Evolutionary conservation across 78 protist species (phyloP).

Genomic region (Protostelium mycophagum): DNA sequence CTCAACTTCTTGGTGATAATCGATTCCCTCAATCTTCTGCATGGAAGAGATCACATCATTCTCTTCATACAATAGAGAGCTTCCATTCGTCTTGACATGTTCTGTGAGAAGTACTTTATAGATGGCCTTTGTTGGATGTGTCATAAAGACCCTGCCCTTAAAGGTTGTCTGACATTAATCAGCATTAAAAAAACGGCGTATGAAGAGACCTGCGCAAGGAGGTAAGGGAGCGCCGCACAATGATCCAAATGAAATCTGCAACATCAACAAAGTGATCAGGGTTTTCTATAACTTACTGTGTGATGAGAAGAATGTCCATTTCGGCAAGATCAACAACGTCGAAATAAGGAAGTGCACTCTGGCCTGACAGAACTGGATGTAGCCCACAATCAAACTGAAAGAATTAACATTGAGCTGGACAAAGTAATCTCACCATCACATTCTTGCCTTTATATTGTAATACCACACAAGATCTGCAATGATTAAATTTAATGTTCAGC

Average conservation of each 20-base stretch:
- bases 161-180: constrained; percentile 66
- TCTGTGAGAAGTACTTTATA: constrained; percentile 81
- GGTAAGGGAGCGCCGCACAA: constrained; percentile 88
- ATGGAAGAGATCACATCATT: constrained; percentile 49
- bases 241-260: constrained; percentile 91
- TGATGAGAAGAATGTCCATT: constrained; percentile 86
- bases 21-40: constrained; percentile 56
- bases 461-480: constrained; percentile 85
- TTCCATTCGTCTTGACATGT: constrained; percentile 42
- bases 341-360: constrained; percentile 82
- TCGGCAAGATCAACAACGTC: constrained; percentile 61
- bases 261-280: not conserved
- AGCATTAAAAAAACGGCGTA: not conserved
- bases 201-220: constrained; percentile 11
- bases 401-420: not conserved
- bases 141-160: constrained; percentile 92
- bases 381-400: constrained; percentile 87
- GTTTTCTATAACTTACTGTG: constrained; percentile 64
- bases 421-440: constrained; percentile 58
- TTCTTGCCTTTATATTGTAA: constrained; percentile 77
- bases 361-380: constrained; percentile 89
- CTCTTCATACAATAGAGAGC: constrained; percentile 62
- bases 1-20: constrained; percentile 75
- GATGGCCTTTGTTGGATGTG: constrained; percentile 93
- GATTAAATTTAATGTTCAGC: not conserved